Evolutionary conservation across 1,284 basidiomycete species (phyloP).

Genomic region (Ustilago nuda): DNA sequence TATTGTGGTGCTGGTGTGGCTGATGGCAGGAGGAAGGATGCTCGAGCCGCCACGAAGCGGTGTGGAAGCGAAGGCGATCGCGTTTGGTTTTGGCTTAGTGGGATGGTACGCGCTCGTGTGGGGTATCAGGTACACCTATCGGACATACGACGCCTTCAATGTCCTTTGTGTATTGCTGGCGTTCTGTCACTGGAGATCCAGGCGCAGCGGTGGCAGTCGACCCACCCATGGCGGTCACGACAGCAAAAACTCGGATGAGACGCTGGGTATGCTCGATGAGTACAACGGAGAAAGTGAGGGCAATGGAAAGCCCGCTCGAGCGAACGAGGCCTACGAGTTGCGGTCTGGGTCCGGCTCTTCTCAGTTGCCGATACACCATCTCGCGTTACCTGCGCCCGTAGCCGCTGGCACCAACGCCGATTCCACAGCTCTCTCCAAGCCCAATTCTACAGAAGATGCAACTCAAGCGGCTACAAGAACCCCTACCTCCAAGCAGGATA

Average conservation of each 20-base stretch:
- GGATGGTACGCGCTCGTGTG: conserved; percentile 43
- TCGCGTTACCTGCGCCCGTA: conserved; percentile 23
- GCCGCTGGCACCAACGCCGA: background rate
- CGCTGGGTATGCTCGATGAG: conserved; percentile 22
- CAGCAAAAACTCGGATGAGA: conserved; percentile 29
- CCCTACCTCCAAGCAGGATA: conserved; percentile 3
- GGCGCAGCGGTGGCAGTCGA: conserved; percentile 13
- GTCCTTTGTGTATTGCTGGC: conserved; percentile 25
- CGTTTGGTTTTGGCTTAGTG: conserved; percentile 30
- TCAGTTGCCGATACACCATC: conserved; percentile 36
- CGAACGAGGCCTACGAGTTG: conserved; percentile 19
- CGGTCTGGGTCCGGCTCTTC: conserved; percentile 6
- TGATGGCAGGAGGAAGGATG: conserved; percentile 48
- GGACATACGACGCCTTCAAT: conserved; percentile 46
- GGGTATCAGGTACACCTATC: conserved; percentile 54
- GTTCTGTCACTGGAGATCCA: conserved; percentile 39
- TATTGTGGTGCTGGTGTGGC: conserved; percentile 74
- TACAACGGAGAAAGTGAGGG: background rate
- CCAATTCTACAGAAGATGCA: background rate
- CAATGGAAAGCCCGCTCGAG: background rate
- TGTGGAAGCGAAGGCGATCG: conserved; percentile 24
- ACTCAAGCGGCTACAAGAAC: background rate
- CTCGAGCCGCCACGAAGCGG: conserved; percentile 28
- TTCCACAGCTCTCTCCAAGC: background rate
- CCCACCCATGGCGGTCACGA: background rate